Conservation (phyloP, 345 rosid genomes). For the Boechera divaricarpa region DNA sequence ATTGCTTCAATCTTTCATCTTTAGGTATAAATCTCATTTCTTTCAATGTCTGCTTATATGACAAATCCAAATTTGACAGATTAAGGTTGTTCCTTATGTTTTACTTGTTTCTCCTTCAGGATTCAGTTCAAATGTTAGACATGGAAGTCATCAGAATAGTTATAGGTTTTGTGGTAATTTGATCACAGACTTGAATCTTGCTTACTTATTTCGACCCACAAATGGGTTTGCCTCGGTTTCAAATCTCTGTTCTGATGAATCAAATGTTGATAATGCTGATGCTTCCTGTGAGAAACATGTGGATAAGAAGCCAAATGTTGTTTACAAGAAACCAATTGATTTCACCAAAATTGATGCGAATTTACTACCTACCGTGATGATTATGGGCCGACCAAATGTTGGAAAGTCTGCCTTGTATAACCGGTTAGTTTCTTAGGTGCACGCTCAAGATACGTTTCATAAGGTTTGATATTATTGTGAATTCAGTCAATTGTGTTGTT, state of each 20-base stretch:
- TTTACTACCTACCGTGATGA: conserved; percentile 79
- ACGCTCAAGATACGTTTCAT: not conserved
- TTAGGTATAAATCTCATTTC: conserved; percentile 22
- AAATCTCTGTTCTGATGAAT: conserved; percentile 31
- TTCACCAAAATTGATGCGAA: conserved; percentile 68
- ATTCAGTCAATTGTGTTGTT: conserved; percentile 5
- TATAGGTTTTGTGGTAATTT: not conserved
- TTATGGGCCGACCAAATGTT: conserved; percentile 92
- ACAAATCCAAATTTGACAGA: not conserved
- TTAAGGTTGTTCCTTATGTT: not conserved
- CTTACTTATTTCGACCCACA: conserved; percentile 15
- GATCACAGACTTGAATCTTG: conserved; percentile 28
- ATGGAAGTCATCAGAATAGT: conserved; percentile 24
- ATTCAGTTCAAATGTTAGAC: not conserved
- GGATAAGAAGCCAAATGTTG: conserved; percentile 42
- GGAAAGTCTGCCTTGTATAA: conserved; percentile 95
- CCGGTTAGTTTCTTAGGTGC: conserved; percentile 53
- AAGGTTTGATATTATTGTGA: not conserved
- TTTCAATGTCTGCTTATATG: not conserved
- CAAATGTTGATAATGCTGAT: not conserved
- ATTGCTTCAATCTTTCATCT: conserved; percentile 7
- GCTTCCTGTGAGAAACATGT: conserved; percentile 20
- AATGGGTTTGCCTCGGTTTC: conserved; percentile 52
- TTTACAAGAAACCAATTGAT: conserved; percentile 60
- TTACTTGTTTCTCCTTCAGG: conserved; percentile 31